Evolutionary conservation across 2,329 filamentous ascomycete species (phyloP), one percentile per base, ranked within the genome.

Genomic region (Nannizzia gypsea): DNA sequence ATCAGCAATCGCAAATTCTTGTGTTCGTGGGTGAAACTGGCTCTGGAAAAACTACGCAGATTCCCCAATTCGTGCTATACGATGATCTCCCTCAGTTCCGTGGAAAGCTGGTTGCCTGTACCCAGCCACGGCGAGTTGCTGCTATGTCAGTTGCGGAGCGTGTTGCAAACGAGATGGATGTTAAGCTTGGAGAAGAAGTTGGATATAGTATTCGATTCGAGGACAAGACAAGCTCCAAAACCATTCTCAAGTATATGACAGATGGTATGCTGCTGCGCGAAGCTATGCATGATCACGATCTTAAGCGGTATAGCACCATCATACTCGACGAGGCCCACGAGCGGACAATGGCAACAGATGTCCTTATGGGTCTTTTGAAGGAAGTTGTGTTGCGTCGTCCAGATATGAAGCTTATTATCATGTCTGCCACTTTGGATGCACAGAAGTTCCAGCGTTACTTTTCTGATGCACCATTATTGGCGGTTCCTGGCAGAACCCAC

Each of bases 121-220:
- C 93, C 4, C 93, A 99, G 75, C 93, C 93, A 64, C 88, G 95
- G 73, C 89, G 93, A 83, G 93, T 99, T 59, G 93, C 95, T 62
- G 93, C 93, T 69, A 99, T 96, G 90, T 96, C 91, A 54, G 93
- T 99, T 17, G 93, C 93, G 38, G 90, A 97, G 76, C 92, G 93
- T 87, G 93, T 99, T 34, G 90, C 95, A 28, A 85, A 96, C 70
- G 93, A 99, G 77, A 87, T 99, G 81, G 93, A 97, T 71, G 92
- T 96, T 66, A 84, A 82, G 62, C 81, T 99, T 26, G 93, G 93
- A 62, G 85, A 96, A 66, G 92, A 97, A 76, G 91, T 99, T 59
- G 93, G 93, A 74, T 99, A 97, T 78, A 97, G 89, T 73, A 97
- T 99, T 73, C 90, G 93, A 80, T 99, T 99, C 74, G 95, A 99